Conservation (phyloP, 164 flowering plant genomes). For the Magnolia sinica region DNA sequence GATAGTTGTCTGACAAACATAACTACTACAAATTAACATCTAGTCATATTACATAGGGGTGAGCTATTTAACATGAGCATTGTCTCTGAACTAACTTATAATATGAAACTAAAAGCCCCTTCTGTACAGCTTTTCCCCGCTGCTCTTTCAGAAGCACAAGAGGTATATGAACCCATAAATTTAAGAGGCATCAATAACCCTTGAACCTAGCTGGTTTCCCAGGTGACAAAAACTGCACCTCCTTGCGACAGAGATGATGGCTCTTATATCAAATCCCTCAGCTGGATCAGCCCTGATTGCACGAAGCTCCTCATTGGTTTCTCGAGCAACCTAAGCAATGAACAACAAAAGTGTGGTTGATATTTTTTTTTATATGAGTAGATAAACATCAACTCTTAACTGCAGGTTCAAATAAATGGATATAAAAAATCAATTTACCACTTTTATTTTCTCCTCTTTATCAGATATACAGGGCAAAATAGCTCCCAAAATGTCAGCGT, state of each 20-base stretch:
- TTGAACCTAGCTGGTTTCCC: conserved; percentile 24
- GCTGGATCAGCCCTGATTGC: conserved; percentile 67
- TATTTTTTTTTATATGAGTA: background rate
- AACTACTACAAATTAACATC: conserved; percentile 12
- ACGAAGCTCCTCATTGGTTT: conserved; percentile 94
- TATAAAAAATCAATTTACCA: conserved; percentile 39
- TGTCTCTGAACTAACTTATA: background rate
- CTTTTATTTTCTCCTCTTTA: conserved; percentile 94
- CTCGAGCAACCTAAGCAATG: conserved; percentile 82
- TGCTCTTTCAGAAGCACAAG: conserved; percentile 16
- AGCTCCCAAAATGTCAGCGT: conserved; percentile 90
- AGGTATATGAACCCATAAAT: conserved; percentile 13
- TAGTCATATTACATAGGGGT: conserved; percentile 3
- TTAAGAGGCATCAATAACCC: conserved; percentile 18
- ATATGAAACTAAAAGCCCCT: background rate
- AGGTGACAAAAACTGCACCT: conserved; percentile 54
- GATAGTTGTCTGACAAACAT: conserved; percentile 56
- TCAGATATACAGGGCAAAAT: conserved; percentile 94
- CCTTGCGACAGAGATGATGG: conserved; percentile 83
- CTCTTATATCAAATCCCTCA: conserved; percentile 87
- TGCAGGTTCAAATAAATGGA: background rate
- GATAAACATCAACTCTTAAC: background rate
- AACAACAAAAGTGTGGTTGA: background rate
- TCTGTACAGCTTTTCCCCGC: background rate
- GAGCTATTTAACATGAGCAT: background rate